Percentiles rank a stretch among this genome's conserved stretches.
These are phyloP conservation scores for Astragalus glycyphyllos DNA, from an alignment of 306 rosid genomes.

Conservation along the genomic window DNA sequence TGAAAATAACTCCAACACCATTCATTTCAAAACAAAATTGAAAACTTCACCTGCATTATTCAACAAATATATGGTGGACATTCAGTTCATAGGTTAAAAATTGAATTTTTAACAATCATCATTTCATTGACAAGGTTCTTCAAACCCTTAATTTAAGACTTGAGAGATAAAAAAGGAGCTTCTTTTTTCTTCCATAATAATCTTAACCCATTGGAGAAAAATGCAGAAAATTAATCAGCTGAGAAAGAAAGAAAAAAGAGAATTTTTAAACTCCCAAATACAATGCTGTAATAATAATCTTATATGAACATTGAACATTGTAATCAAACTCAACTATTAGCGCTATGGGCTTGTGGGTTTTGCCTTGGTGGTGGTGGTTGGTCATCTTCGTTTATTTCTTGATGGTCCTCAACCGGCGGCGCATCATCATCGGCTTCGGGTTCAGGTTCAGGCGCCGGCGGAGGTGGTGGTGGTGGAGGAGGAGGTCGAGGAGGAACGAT, in stretches of 20 bases:
- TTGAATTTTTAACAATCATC: neutral
- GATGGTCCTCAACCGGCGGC: conserved; percentile 41
- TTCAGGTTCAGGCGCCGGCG: conserved; percentile 26
- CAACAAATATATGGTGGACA: neutral
- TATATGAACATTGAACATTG: neutral
- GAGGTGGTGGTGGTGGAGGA: conserved; percentile 32
- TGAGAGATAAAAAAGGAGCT: neutral
- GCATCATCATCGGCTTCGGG: neutral
- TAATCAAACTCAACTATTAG: conserved; percentile 17
- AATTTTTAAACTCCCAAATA: conserved; percentile 3
- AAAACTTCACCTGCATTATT: conserved; percentile 27
- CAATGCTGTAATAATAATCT: conserved; percentile 4
- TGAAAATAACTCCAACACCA: conserved; percentile 14
- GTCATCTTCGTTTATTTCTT: conserved; percentile 56
- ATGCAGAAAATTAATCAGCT: conserved; percentile 15
- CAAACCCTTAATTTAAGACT: conserved; percentile 1
- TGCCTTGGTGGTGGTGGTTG: conserved; percentile 40
- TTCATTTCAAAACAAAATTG: conserved; percentile 3
- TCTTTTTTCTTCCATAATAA: neutral
- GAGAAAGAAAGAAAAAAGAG: conserved; percentile 1
- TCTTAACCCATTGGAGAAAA: conserved; percentile 24
- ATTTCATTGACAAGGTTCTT: neutral
- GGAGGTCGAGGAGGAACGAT: conserved; percentile 53
- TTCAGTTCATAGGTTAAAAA: neutral
- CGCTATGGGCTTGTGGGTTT: conserved; percentile 24